phyloP scores from a whole-genome alignment of 805 yeast species.

The Wickerhamiella parazyma region DNA sequence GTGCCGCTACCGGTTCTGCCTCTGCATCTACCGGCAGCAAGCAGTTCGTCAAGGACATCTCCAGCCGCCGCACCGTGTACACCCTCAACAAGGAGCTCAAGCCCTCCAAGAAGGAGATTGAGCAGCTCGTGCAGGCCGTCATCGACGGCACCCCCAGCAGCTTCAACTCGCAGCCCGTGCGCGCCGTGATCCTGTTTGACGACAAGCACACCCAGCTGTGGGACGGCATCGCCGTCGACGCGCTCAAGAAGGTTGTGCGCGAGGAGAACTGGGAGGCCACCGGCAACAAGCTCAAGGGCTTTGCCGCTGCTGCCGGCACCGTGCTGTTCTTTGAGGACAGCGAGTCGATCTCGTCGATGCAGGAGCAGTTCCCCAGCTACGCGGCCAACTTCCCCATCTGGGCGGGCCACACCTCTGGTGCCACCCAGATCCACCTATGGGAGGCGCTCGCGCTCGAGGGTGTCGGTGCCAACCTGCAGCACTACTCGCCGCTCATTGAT shows the following conservation, averaged over 20 bases:
- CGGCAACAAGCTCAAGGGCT: slow-evolving; percentile 32
- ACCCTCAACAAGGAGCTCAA: slow-evolving; percentile 33
- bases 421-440: slow-evolving; percentile 40
- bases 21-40: not conserved
- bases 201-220: slow-evolving; percentile 34
- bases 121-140: slow-evolving; percentile 31
- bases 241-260: slow-evolving; percentile 23
- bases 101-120: slow-evolving; percentile 30
- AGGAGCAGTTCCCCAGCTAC: slow-evolving; percentile 32
- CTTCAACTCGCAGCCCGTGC: slow-evolving; percentile 38
- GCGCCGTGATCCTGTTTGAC: slow-evolving; percentile 37
- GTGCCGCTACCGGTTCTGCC: not conserved
- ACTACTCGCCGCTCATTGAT: slow-evolving; percentile 35
- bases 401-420: slow-evolving; percentile 33
- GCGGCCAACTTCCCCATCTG: slow-evolving; percentile 35
- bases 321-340: slow-evolving; percentile 36
- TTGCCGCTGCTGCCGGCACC: slow-evolving; percentile 37
- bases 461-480: slow-evolving; percentile 41
- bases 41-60: slow-evolving; percentile 15
- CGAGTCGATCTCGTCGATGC: slow-evolving; percentile 28
- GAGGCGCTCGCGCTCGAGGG: slow-evolving; percentile 33
- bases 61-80: slow-evolving; percentile 37
- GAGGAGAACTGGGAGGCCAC: slow-evolving; percentile 29
- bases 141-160: slow-evolving; percentile 38
- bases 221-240: slow-evolving; percentile 28